phyloP scores from a whole-genome alignment of 106 monocot species.

The Agapanthus africanus region DNA sequence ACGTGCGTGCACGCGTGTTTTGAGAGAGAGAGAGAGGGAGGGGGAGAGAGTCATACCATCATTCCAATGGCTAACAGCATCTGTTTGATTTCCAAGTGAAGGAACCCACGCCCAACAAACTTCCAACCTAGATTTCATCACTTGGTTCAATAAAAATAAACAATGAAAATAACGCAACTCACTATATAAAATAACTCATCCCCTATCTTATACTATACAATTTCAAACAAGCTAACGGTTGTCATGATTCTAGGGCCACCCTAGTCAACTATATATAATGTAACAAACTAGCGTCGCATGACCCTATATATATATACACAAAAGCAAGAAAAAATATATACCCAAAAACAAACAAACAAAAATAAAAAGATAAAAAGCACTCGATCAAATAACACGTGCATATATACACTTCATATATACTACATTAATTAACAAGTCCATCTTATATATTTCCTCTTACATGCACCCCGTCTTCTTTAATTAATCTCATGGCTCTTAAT shows the following conservation, averaged over 20 bases:
- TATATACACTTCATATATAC: background rate
- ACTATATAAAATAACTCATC: background rate
- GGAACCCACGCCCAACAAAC: constrained; percentile 8
- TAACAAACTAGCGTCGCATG: constrained; percentile 22
- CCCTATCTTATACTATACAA: background rate
- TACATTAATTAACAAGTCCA: background rate
- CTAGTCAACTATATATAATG: constrained; percentile 26
- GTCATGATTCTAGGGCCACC: constrained; percentile 18
- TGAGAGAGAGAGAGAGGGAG: background rate
- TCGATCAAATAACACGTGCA: background rate
- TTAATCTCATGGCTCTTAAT: constrained; percentile 2
- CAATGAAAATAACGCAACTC: background rate
- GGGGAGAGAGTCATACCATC: background rate
- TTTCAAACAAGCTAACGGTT: constrained; percentile 12
- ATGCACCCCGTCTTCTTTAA: background rate
- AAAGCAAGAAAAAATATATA: background rate
- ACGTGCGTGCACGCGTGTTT: background rate
- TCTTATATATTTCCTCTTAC: background rate
- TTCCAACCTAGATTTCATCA: constrained; percentile 24
- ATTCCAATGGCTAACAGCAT: background rate
- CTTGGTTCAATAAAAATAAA: background rate
- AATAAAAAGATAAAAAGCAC: background rate
- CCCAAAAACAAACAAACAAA: background rate
- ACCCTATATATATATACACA: background rate
- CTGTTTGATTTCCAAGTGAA: constrained; percentile 11